A percentile compares a stretch with the other conserved stretches of the same genome.
These are phyloP conservation scores for Magnusiomyces paraingens DNA, from an alignment of 1,139 yeast genomes.

Conservation along the genomic window DNA sequence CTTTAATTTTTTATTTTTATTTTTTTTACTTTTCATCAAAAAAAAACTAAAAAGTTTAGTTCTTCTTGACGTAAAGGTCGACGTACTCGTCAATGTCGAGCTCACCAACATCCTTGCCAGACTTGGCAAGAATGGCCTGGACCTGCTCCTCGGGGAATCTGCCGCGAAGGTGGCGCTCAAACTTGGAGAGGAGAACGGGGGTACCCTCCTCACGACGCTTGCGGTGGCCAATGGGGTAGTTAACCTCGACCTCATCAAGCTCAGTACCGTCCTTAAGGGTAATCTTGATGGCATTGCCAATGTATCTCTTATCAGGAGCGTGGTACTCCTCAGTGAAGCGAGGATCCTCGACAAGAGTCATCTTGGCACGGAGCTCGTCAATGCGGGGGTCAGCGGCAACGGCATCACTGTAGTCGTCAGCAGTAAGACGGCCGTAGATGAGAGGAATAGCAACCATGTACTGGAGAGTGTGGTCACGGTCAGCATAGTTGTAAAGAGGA, in stretches of 20 bases:
- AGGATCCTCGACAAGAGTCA: conserved; percentile 47
- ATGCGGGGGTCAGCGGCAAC: conserved; percentile 48
- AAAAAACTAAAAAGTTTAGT: too few relatives aligned
- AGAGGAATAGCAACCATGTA: conserved; percentile 55
- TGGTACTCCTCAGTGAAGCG: conserved; percentile 47
- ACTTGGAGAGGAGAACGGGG: conserved; percentile 46
- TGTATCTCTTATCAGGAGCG: conserved; percentile 50
- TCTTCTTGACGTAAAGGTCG: conserved; percentile 36
- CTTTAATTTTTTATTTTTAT: background rate
- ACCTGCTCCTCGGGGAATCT: conserved; percentile 39
- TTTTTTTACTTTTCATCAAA: conserved; percentile 14
- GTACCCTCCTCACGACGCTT: conserved; percentile 53
- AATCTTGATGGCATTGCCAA: conserved; percentile 48
- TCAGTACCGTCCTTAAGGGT: conserved; percentile 49
- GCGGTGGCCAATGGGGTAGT: conserved; percentile 54
- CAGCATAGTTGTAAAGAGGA: conserved; percentile 55
- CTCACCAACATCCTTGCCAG: conserved; percentile 35
- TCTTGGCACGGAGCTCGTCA: conserved; percentile 47
- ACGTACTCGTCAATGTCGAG: conserved; percentile 46
- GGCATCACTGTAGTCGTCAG: conserved; percentile 49
- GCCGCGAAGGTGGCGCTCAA: conserved; percentile 44
- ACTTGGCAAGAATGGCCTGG: conserved; percentile 35
- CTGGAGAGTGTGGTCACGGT: conserved; percentile 57
- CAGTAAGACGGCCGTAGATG: conserved; percentile 48
- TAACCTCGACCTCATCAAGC: conserved; percentile 47